These are phyloP conservation scores for Pleurotus eryngii DNA, from an alignment of 768 basidiomycete species.

Conservation along the genomic window DNA sequence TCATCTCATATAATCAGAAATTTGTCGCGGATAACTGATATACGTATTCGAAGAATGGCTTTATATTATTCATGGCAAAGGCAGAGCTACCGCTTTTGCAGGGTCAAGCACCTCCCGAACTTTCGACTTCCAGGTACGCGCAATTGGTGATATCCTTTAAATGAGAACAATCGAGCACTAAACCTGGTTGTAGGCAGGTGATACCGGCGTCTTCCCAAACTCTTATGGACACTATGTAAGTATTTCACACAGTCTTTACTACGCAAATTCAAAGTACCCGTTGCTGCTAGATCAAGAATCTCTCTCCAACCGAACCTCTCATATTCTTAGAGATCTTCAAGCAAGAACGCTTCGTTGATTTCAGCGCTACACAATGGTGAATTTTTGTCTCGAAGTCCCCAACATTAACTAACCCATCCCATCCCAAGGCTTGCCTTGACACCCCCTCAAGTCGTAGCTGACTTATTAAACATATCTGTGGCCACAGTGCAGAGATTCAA, in stretches of 20 bases:
- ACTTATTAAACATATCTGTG: constrained; percentile 14
- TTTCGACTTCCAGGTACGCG: constrained; percentile 14
- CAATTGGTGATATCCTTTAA: not conserved
- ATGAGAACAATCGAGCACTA: not conserved
- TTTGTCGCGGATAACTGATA: not conserved
- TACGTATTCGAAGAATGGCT: constrained; percentile 10
- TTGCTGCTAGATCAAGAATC: constrained; percentile 12
- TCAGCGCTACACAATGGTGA: constrained; percentile 15
- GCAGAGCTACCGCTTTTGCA: constrained; percentile 14
- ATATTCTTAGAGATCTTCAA: constrained; percentile 15
- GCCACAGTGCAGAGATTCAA: constrained; percentile 11
- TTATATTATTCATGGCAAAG: constrained; percentile 13
- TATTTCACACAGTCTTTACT: no score
- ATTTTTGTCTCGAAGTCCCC: not conserved
- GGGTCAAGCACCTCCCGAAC: constrained; percentile 14
- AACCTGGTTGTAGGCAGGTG: constrained; percentile 6
- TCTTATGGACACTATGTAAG: constrained; percentile 15
- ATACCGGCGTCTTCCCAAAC: constrained; percentile 15
- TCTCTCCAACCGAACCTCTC: constrained; percentile 15
- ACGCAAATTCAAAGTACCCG: not conserved
- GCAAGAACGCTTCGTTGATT: constrained; percentile 12
- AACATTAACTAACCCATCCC: not conserved
- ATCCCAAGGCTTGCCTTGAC: constrained; percentile 10
- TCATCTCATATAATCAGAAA: not conserved
- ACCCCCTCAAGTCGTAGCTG: constrained; percentile 15